Percentiles rank a stretch among this genome's conserved stretches.
phyloP scores from a whole-genome alignment of 164 flowering plant genomes.

The Nymphaea colorata region DNA sequence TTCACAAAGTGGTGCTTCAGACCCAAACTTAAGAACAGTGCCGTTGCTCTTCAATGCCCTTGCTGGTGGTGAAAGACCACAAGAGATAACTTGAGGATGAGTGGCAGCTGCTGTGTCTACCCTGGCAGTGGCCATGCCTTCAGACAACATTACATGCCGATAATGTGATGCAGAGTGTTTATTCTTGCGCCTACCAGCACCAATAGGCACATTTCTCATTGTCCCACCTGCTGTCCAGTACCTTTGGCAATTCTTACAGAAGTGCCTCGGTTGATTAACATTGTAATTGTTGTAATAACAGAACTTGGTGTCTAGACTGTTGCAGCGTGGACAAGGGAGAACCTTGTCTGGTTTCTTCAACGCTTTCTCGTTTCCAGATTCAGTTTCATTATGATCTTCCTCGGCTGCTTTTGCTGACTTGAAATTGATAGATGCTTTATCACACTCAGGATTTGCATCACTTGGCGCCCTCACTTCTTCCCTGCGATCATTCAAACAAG shows the following conservation, averaged over 20 bases:
- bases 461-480: constrained; percentile 11
- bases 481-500: constrained; percentile 4
- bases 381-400: constrained; percentile 18
- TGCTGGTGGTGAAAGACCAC: constrained; percentile 11
- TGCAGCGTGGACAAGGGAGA: constrained; percentile 16
- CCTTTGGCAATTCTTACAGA: constrained; percentile 17
- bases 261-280: constrained; percentile 16
- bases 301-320: constrained; percentile 13
- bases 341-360: constrained; percentile 11
- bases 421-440: constrained; percentile 3
- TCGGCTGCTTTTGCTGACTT: constrained; percentile 4
- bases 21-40: constrained; percentile 29
- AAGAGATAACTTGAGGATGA: constrained; percentile 16
- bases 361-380: constrained; percentile 8
- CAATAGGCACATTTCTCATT: constrained; percentile 17
- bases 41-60: constrained; percentile 17
- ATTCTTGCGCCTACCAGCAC: constrained; percentile 14
- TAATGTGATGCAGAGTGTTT: constrained; percentile 11
- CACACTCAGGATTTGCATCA: background rate
- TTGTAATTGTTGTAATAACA: constrained; percentile 16
- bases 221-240: constrained; percentile 17
- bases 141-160: constrained; percentile 16
- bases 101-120: constrained; percentile 14
- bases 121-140: constrained; percentile 15
- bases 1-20: constrained; percentile 30